Conservation (phyloP, 768 basidiomycete genomes). For the Rickenella mellea region DNA sequence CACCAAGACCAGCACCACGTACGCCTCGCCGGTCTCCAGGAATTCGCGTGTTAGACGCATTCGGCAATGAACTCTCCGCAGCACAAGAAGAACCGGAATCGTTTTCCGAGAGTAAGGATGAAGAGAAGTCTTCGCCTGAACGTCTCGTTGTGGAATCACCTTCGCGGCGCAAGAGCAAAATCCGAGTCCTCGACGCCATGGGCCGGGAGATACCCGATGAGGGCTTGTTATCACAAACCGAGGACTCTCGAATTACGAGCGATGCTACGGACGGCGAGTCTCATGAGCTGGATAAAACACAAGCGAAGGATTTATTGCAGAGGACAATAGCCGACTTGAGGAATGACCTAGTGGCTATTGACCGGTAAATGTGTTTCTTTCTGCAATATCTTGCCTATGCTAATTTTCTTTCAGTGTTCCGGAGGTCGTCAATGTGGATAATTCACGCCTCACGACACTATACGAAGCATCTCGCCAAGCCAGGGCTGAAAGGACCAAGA, state of each 20-base stretch:
- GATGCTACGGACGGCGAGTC: neutral
- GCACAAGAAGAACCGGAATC: slow-evolving; percentile 10
- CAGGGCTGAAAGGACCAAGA: slow-evolving; percentile 36
- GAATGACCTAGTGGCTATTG: slow-evolving; percentile 45
- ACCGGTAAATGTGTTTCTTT: slow-evolving; percentile 35
- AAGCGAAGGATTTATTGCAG: slow-evolving; percentile 49
- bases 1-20: no score
- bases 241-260: neutral
- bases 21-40: slow-evolving; percentile 38
- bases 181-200: slow-evolving; percentile 64
- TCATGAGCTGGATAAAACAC: slow-evolving; percentile 26
- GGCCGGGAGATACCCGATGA: slow-evolving; percentile 44
- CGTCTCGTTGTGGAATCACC: slow-evolving; percentile 4
- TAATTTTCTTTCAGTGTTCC: slow-evolving; percentile 2
- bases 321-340: slow-evolving; percentile 48
- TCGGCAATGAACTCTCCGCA: slow-evolving; percentile 38
- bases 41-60: slow-evolving; percentile 65
- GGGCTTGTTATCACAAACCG: neutral
- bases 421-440: slow-evolving; percentile 23
- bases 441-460: slow-evolving; percentile 38
- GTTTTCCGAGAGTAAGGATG: slow-evolving; percentile 5
- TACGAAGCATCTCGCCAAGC: slow-evolving; percentile 44
- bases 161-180: slow-evolving; percentile 26
- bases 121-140: slow-evolving; percentile 7
- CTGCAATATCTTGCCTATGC: neutral